phyloP scores from a whole-genome alignment of 257 asterid species.

The Cordia subcordata region DNA sequence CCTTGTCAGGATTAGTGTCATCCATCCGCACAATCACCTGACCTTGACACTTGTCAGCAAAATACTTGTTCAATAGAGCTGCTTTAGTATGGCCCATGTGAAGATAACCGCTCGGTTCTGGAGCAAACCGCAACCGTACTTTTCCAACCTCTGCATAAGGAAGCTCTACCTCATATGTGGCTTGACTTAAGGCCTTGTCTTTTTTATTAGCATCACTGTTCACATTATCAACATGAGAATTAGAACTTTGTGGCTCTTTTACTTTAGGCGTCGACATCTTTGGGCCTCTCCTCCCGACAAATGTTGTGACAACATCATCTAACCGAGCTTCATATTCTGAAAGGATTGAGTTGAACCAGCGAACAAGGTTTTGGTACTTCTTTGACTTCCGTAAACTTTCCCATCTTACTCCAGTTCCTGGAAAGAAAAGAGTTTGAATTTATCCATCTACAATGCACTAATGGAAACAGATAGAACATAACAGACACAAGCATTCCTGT shows the following conservation, averaged over 20 bases:
- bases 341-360: slow-evolving; percentile 84
- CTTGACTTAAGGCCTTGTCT: slow-evolving; percentile 28
- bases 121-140: slow-evolving; percentile 83
- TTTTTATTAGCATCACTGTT: slow-evolving; percentile 36
- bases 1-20: slow-evolving; percentile 94
- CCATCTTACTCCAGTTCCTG: slow-evolving; percentile 90
- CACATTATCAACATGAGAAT: slow-evolving; percentile 24
- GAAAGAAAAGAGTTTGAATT: slow-evolving; percentile 1
- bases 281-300: slow-evolving; percentile 55
- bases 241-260: slow-evolving; percentile 50
- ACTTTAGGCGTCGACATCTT: slow-evolving; percentile 48
- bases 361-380: slow-evolving; percentile 76
- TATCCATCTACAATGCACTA: neutral
- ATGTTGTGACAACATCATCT: slow-evolving; percentile 44
- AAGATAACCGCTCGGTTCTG: slow-evolving; percentile 96
- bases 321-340: slow-evolving; percentile 52
- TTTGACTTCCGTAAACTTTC: slow-evolving; percentile 81
- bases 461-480: too few relatives aligned
- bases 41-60: slow-evolving; percentile 81
- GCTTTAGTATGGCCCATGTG: slow-evolving; percentile 98
- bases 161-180: slow-evolving; percentile 63
- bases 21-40: slow-evolving; percentile 75
- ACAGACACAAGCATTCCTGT: too few relatives aligned
- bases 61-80: slow-evolving; percentile 77
- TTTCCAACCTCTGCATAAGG: slow-evolving; percentile 82